phyloP scores from a whole-genome alignment of 2,329 filamentous ascomycete genomes.

The Sarocladiaceae sp. region DNA sequence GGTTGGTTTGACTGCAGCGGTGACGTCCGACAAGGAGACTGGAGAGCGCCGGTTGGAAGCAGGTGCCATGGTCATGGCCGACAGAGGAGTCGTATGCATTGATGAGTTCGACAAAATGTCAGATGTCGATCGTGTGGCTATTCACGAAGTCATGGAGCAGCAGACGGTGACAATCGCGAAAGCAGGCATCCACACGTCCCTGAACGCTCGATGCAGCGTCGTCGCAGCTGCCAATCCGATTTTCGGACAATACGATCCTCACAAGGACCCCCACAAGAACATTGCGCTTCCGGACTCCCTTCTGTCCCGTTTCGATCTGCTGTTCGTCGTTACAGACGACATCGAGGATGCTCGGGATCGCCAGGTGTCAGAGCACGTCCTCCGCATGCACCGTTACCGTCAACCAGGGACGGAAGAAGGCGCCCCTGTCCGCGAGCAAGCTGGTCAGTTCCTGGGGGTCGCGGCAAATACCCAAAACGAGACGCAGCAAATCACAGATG shows the following conservation, averaged over 20 bases:
- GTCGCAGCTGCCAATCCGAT: conserved; percentile 95
- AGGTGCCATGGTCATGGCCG: conserved; percentile 96
- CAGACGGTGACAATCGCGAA: conserved; percentile 99
- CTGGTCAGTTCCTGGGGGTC: conserved; percentile 77
- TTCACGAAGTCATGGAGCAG: conserved; percentile 99
- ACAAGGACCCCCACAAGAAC: conserved; percentile 98
- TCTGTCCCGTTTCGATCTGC: conserved; percentile 93
- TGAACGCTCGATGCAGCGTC: conserved; percentile 95
- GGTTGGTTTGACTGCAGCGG: conserved; percentile 93
- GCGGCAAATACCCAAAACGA: conserved; percentile 72
- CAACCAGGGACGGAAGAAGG: conserved; percentile 91
- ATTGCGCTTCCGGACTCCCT: conserved; percentile 95
- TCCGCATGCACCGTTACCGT: conserved; percentile 95
- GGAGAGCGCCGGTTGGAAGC: conserved; percentile 91
- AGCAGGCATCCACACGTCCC: conserved; percentile 92
- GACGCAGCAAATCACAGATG: conserved; percentile 70
- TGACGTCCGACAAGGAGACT: conserved; percentile 95
- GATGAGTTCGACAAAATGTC: conserved; percentile 99
- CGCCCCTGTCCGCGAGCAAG: conserved; percentile 84
- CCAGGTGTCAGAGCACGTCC: conserved; percentile 88
- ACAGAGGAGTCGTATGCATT: conserved; percentile 96
- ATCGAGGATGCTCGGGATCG: conserved; percentile 92
- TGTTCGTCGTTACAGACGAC: conserved; percentile 97
- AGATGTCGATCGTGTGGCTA: conserved; percentile 93
- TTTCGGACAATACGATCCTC: conserved; percentile 95